Conservation (phyloP, 2,329 filamentous ascomycete species). For the Aspergillus carbonarius region DNA sequence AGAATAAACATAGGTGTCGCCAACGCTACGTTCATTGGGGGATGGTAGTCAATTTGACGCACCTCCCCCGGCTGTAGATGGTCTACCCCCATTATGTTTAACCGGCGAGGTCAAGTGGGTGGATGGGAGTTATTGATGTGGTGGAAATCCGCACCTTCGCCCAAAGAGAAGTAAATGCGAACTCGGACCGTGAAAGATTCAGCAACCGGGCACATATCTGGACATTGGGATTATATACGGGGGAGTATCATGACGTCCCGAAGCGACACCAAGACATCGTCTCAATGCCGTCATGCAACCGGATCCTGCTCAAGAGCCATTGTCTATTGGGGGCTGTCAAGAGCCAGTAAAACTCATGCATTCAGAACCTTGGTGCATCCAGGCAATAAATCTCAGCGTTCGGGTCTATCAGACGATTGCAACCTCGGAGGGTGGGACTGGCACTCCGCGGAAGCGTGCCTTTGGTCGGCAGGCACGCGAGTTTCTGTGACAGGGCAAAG, state of each 20-base stretch:
- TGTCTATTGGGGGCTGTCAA: constrained; percentile 1
- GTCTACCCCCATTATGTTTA: constrained; percentile 34
- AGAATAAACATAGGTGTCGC: constrained; percentile 33
- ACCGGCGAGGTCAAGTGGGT: not conserved
- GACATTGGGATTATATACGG: not conserved
- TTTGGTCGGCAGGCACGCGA: not conserved
- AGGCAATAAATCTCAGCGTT: not conserved
- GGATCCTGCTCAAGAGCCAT: not conserved
- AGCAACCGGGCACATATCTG: constrained; percentile 3
- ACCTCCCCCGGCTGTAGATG: constrained; percentile 25
- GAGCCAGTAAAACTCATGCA: constrained; percentile 8
- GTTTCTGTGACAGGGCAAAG: not conserved
- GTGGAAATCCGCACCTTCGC: too few species aligned
- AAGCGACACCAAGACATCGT: not conserved
- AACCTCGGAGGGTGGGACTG: not conserved
- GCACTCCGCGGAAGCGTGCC: not conserved
- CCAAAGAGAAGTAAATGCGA: too few species aligned
- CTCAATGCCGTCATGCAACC: constrained; percentile 21
- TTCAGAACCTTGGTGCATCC: not conserved
- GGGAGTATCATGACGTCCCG: constrained; percentile 1
- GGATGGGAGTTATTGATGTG: not conserved
- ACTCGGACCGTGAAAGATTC: not conserved
- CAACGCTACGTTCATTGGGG: constrained; percentile 33
- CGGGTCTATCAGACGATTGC: not conserved
- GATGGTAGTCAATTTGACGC: constrained; percentile 23